Conservation (phyloP, 2,329 filamentous ascomycete genomes). For the Thelonectria discophora region DNA sequence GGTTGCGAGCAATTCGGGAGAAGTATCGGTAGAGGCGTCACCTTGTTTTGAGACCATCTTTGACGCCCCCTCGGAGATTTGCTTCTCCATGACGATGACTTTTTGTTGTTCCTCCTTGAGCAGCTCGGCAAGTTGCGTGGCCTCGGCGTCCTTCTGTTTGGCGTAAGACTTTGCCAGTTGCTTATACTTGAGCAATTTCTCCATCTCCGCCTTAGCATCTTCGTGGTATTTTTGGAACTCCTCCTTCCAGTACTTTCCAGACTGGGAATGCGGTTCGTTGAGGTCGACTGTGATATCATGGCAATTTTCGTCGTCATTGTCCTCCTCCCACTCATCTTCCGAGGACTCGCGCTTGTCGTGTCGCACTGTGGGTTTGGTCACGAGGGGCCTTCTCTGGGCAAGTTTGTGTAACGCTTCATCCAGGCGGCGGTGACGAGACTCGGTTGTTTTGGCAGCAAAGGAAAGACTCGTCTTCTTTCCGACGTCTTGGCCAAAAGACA, state of each 20-base stretch:
- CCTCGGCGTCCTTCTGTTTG: slow-evolving; percentile 78
- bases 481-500: slow-evolving; percentile 70
- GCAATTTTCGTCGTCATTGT: slow-evolving; percentile 53
- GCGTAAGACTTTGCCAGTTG: slow-evolving; percentile 81
- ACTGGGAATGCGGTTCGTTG: slow-evolving; percentile 77
- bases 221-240: slow-evolving; percentile 78
- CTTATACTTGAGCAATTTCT: slow-evolving; percentile 82
- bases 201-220: slow-evolving; percentile 77
- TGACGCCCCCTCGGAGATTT: slow-evolving; percentile 67
- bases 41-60: slow-evolving; percentile 56
- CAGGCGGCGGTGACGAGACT: slow-evolving; percentile 51
- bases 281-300: slow-evolving; percentile 75
- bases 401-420: slow-evolving; percentile 56
- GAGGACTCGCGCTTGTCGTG: slow-evolving; percentile 36
- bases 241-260: slow-evolving; percentile 82
- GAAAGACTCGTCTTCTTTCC: slow-evolving; percentile 52
- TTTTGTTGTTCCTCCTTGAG: slow-evolving; percentile 74
- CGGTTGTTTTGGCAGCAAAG: slow-evolving; percentile 43
- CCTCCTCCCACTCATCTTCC: slow-evolving; percentile 64
- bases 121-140: slow-evolving; percentile 70
- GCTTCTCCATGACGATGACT: slow-evolving; percentile 70
- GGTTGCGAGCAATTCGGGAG: slow-evolving; percentile 60
- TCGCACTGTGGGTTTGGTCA: slow-evolving; percentile 18
- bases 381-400: slow-evolving; percentile 27
- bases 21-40: slow-evolving; percentile 52